phyloP scores from a whole-genome alignment of 2,329 filamentous ascomycete genomes.

The Tympanopsis confertula region DNA sequence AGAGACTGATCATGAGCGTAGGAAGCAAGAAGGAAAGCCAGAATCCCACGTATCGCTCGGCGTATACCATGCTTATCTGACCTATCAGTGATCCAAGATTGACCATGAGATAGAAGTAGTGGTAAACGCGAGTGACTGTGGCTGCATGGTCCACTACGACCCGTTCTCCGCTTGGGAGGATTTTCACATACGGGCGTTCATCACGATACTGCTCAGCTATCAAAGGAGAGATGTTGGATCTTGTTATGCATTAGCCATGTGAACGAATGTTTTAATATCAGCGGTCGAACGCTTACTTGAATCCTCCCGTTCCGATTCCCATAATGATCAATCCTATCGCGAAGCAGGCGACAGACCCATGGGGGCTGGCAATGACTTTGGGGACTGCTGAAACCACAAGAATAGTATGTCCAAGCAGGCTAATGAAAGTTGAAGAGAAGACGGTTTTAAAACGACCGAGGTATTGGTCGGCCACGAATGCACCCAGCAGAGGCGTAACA shows the following conservation, averaged over 20 bases:
- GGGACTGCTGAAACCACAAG: slow-evolving; percentile 48
- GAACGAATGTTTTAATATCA: too few relatives aligned
- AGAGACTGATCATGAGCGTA: slow-evolving; percentile 44
- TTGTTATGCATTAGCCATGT: background rate
- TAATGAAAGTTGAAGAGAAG: slow-evolving; percentile 40
- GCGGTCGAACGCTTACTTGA: slow-evolving; percentile 46
- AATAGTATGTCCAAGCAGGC: slow-evolving; percentile 46
- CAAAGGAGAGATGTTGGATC: slow-evolving; percentile 48
- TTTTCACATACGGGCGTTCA: slow-evolving; percentile 35
- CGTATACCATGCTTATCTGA: slow-evolving; percentile 34
- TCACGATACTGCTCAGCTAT: slow-evolving; percentile 48
- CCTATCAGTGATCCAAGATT: slow-evolving; percentile 40
- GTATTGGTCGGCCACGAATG: slow-evolving; percentile 44
- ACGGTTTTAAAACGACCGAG: slow-evolving; percentile 54
- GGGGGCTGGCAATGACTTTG: slow-evolving; percentile 35
- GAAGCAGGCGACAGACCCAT: slow-evolving; percentile 41
- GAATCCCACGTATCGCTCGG: slow-evolving; percentile 38
- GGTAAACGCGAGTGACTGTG: slow-evolving; percentile 28
- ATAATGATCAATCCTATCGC: slow-evolving; percentile 47
- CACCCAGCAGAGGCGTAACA: slow-evolving; percentile 21
- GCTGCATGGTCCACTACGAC: slow-evolving; percentile 49
- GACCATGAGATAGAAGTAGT: slow-evolving; percentile 38
- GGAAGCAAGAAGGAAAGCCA: slow-evolving; percentile 32
- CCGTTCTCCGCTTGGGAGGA: slow-evolving; percentile 34
- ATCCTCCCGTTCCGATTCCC: slow-evolving; percentile 51